Conservation (phyloP, 768 basidiomycete genomes). For the Phylloporus sp. region DNA sequence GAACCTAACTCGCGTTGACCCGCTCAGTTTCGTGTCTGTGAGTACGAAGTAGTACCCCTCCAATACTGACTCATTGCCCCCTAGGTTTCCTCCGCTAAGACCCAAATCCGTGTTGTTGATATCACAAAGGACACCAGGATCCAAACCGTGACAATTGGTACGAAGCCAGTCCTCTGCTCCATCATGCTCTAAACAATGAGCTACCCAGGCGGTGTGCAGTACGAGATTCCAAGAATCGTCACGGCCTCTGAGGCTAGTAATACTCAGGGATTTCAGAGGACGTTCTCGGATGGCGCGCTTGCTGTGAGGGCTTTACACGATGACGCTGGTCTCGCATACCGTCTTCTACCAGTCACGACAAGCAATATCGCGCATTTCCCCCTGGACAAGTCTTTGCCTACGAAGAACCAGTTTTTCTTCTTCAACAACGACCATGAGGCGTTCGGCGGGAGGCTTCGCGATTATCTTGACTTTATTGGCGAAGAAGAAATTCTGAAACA, state of each 20-base stretch:
- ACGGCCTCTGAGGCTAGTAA: not conserved
- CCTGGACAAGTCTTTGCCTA: conserved; percentile 2
- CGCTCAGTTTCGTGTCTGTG: conserved; percentile 3
- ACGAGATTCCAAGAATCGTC: conserved; percentile 3
- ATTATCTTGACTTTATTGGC: conserved; percentile 3
- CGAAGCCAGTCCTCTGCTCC: not conserved
- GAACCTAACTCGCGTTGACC: conserved; percentile 1
- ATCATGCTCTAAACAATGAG: not conserved
- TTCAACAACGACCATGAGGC: not conserved
- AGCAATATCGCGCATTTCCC: conserved; percentile 2
- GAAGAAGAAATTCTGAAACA: conserved; percentile 5
- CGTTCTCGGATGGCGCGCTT: not conserved
- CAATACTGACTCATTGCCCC: not conserved
- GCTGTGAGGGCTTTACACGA: not conserved
- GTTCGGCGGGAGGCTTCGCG: conserved; percentile 1
- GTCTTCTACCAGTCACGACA: conserved; percentile 3
- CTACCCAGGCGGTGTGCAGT: not conserved
- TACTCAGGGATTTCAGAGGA: not conserved
- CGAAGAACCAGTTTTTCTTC: conserved; percentile 2
- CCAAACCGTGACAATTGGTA: conserved; percentile 1
- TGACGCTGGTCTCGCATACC: conserved; percentile 3
- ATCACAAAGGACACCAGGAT: conserved; percentile 1
- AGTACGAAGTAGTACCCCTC: not conserved
- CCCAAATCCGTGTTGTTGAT: conserved; percentile 3
- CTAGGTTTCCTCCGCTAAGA: not conserved